Conservation (phyloP, 176 grass and related monocot genomes). For the Oryza longistaminata region DNA sequence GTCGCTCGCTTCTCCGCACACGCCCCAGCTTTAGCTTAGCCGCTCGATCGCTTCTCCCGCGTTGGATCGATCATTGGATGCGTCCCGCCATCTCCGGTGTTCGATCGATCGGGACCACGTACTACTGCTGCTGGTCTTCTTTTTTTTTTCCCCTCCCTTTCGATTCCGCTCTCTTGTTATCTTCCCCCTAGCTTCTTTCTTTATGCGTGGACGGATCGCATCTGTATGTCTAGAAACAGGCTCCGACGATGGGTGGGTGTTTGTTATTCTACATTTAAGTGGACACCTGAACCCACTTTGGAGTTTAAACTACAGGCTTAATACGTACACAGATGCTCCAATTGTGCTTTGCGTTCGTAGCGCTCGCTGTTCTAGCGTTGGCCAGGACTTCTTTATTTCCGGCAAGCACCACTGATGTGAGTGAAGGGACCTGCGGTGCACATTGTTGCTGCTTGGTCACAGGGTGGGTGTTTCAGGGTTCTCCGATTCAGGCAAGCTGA, state of each 20-base stretch:
- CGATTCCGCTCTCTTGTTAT: neutral
- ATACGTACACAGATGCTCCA: neutral
- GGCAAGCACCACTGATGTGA: no score
- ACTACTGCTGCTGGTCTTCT: slow-evolving; percentile 29
- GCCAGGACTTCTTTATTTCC: no score
- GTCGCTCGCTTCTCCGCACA: neutral
- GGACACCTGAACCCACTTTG: neutral
- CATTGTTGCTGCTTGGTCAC: no score
- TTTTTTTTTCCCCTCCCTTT: neutral
- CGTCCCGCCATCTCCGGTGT: slow-evolving; percentile 27
- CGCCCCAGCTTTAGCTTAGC: neutral
- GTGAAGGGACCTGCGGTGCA: no score
- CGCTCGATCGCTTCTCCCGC: neutral
- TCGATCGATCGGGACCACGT: slow-evolving; percentile 23
- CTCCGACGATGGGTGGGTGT: neutral
- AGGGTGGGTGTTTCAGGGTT: no score
- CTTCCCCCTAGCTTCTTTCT: slow-evolving; percentile 18
- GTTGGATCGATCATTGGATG: slow-evolving; percentile 39
- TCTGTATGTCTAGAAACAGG: neutral
- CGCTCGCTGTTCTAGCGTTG: no score
- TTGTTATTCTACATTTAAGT: neutral
- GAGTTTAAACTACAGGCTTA: neutral
- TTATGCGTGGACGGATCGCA: slow-evolving; percentile 10
- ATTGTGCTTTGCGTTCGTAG: no score
- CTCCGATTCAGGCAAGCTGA: no score